These are phyloP conservation scores for Mycena rebaudengoi DNA, from an alignment of 768 basidiomycete genomes.

Conservation along the genomic window DNA sequence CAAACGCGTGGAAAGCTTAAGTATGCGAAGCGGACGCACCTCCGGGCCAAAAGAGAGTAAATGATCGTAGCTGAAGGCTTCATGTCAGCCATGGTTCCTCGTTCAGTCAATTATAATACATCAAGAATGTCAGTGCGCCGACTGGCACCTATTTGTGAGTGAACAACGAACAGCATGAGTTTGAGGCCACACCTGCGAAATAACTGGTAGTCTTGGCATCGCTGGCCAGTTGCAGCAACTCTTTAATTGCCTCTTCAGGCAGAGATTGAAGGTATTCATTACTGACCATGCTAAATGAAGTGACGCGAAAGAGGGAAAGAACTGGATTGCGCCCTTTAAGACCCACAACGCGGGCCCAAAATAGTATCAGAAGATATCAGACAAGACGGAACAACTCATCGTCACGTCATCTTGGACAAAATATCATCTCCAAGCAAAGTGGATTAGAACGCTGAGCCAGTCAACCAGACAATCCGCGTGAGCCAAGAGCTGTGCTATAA, in stretches of 20 bases:
- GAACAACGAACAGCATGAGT: neutral
- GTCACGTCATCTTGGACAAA: no score
- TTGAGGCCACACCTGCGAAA: constrained; percentile 19
- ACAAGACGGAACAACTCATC: no score
- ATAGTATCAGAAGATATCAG: no score
- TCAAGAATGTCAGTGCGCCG: constrained; percentile 3
- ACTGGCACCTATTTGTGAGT: neutral
- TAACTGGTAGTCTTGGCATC: constrained; percentile 19
- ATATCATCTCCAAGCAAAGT: no score
- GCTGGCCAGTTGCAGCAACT: neutral
- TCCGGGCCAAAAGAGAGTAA: constrained; percentile 6
- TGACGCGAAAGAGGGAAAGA: no score
- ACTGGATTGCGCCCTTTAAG: no score
- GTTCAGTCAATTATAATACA: neutral
- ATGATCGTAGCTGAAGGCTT: constrained; percentile 13
- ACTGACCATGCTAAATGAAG: no score
- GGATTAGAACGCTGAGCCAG: no score
- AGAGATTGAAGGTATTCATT: neutral
- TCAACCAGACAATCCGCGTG: no score
- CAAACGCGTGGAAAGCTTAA: neutral
- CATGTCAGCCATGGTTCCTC: neutral
- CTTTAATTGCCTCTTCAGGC: neutral
- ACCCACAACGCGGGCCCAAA: no score
- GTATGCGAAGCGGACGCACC: neutral
- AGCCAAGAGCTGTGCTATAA: no score